Evolutionary conservation across 2,329 filamentous ascomycete species (phyloP).

Genomic region (Basipetospora chlamydospora): DNA sequence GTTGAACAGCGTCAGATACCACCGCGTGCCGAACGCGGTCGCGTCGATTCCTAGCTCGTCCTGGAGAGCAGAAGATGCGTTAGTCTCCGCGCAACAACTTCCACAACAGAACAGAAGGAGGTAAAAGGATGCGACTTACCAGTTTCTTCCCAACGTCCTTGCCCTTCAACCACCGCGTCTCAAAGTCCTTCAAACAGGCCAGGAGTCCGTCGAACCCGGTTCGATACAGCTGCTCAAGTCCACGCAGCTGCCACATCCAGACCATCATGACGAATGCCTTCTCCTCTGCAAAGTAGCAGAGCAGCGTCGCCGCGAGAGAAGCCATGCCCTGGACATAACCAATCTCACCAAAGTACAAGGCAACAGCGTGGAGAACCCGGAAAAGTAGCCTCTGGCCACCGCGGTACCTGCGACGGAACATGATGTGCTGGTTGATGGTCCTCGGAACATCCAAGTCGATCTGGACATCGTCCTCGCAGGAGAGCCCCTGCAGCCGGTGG

Average conservation of each 20-base stretch:
- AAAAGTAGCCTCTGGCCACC: slow-evolving; percentile 88
- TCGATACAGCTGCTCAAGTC: slow-evolving; percentile 71
- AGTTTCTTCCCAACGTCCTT: slow-evolving; percentile 70
- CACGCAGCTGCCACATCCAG: slow-evolving; percentile 81
- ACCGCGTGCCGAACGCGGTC: slow-evolving; percentile 88
- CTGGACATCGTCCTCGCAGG: slow-evolving; percentile 83
- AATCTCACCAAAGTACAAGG: slow-evolving; percentile 77
- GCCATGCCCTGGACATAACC: slow-evolving; percentile 99
- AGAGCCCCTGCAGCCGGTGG: slow-evolving; percentile 54
- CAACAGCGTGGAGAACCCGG: slow-evolving; percentile 80
- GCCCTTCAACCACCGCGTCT: slow-evolving; percentile 63
- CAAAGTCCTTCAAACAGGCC: slow-evolving; percentile 72
- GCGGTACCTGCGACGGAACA: slow-evolving; percentile 85
- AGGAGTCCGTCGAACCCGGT: slow-evolving; percentile 78
- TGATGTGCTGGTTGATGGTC: slow-evolving; percentile 90
- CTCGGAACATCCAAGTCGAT: slow-evolving; percentile 95
- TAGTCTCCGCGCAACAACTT: neutral
- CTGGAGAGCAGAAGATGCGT: slow-evolving; percentile 27
- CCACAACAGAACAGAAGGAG: neutral
- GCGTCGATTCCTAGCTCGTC: slow-evolving; percentile 66
- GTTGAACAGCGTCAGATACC: slow-evolving; percentile 97
- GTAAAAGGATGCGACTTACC: too few species aligned
- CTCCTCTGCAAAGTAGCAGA: slow-evolving; percentile 96
- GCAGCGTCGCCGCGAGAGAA: slow-evolving; percentile 73
- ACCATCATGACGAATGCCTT: slow-evolving; percentile 90